Base-by-base conservation (phyloP, 345 rosid genomes). In the Acer yangbiense region DNA sequence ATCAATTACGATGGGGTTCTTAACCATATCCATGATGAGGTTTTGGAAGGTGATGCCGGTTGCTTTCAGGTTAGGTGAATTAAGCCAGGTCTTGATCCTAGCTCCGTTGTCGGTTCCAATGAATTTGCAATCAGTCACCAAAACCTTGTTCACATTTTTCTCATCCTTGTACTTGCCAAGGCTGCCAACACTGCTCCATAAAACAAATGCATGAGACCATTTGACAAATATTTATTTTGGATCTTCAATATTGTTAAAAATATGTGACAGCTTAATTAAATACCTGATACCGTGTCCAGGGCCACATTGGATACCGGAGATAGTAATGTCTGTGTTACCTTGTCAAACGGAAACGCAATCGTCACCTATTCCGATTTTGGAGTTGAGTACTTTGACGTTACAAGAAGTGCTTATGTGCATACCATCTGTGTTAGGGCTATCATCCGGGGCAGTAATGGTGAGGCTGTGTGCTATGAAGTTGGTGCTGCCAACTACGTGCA, bases 391-490 rank as follows among this genome's bases (percentile, higher is more conserved):
- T 14, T 46, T 71, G 39, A 85, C 44, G 25, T 13, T 1, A 17
- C 23, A 13, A 18, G 84, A 60, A 35, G 66, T 27, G 80, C 87
- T 85, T 27, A 89, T 75, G 46, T 82, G 88, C 29, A 89, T 81
- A 55, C 92, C 92, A 4, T 89, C 89, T 0, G 90, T 89, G 68
- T 87, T 89, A 0, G 90, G 88, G 80, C 95, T 91, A 0, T 84
- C 77, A 0, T 16, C 89, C 0, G 94, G 95, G 4, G 95, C 97
- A 2, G 79, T 68, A 18, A 91, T 66, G 32, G 73, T 87, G 46
- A 91, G 72, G 73, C 79, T 72, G 41, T 55, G 39, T 60, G 78
- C 21, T 0, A 68, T 82, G 46, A 88, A 54, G 60, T 79, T 73
- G 2, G 21, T 17, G 25, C 81, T 73, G 29, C 74, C 58, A 9